Base-by-base conservation (phyloP, 2,329 filamentous ascomycete genomes). In the Penicillium corylophilum region DNA sequence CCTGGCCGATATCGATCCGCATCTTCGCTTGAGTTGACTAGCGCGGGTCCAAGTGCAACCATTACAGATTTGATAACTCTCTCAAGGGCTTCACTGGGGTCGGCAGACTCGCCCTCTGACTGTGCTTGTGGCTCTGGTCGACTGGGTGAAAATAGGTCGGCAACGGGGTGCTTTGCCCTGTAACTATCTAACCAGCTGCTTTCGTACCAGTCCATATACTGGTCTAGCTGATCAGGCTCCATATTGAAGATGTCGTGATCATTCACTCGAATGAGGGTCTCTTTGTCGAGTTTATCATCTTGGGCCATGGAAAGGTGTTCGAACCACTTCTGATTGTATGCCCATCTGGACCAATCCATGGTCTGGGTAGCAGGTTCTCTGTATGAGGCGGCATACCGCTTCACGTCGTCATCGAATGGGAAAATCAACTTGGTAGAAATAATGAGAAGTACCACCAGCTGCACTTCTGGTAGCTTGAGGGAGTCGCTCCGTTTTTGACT, bases 181-280 rank as follows among this genome's bases (percentile, higher is more conserved):
- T 46, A 51, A 13, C 39, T 64, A 46, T 73, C 69, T 31, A 75
- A 59, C 77, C 84, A 89, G 40, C 79, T 86, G 51, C 79, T 78
- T 64, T 89, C 84, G 66, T 88, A 92, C 85, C 88, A 94, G 69
- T 90, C 83, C 70, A 95, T 78, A 64, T 91, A 93, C 53, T 87
- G 81, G 62, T 92, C 88, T 33, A 93, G 73, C 56, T 87, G 79
- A 20, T 78, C 72, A 5, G 77, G 72, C 2, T 74, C 77, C 82
- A 92, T 85, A 1, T 74, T 68, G 36, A 85, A 78, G 8, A 89
- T 79, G 59, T 90, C 81, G 4, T 75, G 72, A 49, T 88, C 85
- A 5, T 77, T 80, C 20, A 87, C 68, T n/a, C 75, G 67, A 9
- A 83, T 71, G 64, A 83, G 78, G 59, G 79, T 67, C 66, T 74